phyloP scores from a whole-genome alignment of 2,329 filamentous ascomycete genomes.

The Colletotrichum abscissum region DNA sequence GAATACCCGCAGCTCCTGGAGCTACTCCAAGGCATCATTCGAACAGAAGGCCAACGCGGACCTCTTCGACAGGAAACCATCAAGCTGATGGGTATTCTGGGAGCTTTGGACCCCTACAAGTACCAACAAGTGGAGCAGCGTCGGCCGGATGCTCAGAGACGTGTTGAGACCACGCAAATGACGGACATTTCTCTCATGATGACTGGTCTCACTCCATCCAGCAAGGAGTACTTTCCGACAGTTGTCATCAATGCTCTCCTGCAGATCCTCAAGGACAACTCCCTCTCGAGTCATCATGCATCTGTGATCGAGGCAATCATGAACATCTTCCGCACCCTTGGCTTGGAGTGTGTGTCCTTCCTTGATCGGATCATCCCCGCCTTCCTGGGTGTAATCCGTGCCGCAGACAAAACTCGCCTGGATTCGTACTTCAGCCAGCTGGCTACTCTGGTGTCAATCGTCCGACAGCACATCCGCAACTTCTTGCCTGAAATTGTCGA shows the following conservation, averaged over 20 bases:
- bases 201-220: slow-evolving; percentile 94
- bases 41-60: slow-evolving; percentile 86
- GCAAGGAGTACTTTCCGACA: slow-evolving; percentile 98
- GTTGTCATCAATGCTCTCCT: slow-evolving; percentile 97
- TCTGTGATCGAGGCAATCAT: slow-evolving; percentile 97
- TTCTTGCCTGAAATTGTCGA: slow-evolving; percentile 89
- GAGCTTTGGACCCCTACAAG: slow-evolving; percentile 94
- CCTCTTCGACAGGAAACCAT: slow-evolving; percentile 93
- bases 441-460: slow-evolving; percentile 91
- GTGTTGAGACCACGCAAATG: slow-evolving; percentile 71
- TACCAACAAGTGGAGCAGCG: slow-evolving; percentile 95
- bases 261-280: slow-evolving; percentile 90
- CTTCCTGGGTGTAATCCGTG: slow-evolving; percentile 89
- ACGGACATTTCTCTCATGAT: slow-evolving; percentile 98
- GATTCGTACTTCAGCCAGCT: slow-evolving; percentile 99
- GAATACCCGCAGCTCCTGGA: slow-evolving; percentile 95
- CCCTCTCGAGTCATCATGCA: slow-evolving; percentile 90
- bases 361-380: slow-evolving; percentile 94
- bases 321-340: slow-evolving; percentile 97
- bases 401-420: slow-evolving; percentile 79
- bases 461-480: slow-evolving; percentile 94
- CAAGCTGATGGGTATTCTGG: slow-evolving; percentile 94
- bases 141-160: slow-evolving; percentile 82
- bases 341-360: slow-evolving; percentile 95
- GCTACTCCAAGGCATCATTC: slow-evolving; percentile 92